Evolutionary conservation across 73 alveolate species (phyloP), one percentile per base, ranked within the genome.

Genomic region (Durusdinium trenchii): DNA sequence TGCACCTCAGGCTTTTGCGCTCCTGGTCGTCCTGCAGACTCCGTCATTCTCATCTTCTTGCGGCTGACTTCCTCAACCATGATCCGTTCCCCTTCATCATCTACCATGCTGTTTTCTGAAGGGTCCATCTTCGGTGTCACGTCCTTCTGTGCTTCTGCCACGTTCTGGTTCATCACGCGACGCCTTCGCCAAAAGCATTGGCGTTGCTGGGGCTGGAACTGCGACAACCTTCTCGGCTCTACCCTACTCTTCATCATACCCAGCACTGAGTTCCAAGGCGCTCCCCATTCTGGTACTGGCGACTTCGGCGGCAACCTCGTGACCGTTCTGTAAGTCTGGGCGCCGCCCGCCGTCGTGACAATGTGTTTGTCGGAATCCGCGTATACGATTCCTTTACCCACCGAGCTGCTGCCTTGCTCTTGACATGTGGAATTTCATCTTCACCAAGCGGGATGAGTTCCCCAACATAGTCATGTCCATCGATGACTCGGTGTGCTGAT

Each of bases 211-310:
- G 12, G 48, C 35, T 36, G 84, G 52, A 10, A n/a, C 18, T 2
- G 1, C 87, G 42, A 16, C 87, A 3, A 18, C 30, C 46, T 14
- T 3, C 28, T 16, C 12, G 76, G 32, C 57, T 45, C 91, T 1
- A 61, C 62, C 47, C 38, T 60, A 45, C 36, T 3, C 95, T 42
- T 60, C 23, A 16, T 61, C 35, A 46, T 26, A 12, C 54, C 76
- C 60, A 48, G 18, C 62, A 54, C n/a, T 10, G 95, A 40, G 82
- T 86, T 86, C 82, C 95, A 86, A 3, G 95, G 95, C 3, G 28
- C 95, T 6, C 95, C 95, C 28, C 81, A 42, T 32, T 79, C 95
- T 14, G 14, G 18, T 28, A 32, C 54, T 86, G 95, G 46, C n/a
- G 62, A 7, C 18, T 64, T 83, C 20, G 6, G 45, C n/a, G 95